phyloP scores from a whole-genome alignment of 176 grass and related monocot species.

The Ananas comosus region DNA sequence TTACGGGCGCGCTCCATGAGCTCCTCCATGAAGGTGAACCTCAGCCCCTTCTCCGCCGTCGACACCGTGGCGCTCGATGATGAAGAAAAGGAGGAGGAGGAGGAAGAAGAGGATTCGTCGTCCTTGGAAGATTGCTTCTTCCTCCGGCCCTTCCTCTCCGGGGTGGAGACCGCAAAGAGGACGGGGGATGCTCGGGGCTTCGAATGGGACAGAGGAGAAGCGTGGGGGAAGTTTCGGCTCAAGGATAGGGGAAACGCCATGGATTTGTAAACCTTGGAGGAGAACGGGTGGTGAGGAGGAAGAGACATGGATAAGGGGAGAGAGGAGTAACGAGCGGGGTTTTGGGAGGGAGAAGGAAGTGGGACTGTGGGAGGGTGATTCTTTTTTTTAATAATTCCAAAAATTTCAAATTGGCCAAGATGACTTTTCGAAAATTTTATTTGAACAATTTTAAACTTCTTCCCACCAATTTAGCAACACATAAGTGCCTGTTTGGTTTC shows the following conservation, averaged over 20 bases:
- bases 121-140: slow-evolving; percentile 44
- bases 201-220: background rate
- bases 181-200: slow-evolving; percentile 12
- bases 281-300: slow-evolving; percentile 21
- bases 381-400: no score
- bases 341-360: no score
- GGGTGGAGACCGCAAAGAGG: slow-evolving; percentile 20
- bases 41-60: slow-evolving; percentile 53
- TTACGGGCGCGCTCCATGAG: slow-evolving; percentile 53
- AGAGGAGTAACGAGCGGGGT: background rate
- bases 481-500: no score
- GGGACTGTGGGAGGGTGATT: no score
- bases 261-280: slow-evolving; percentile 26
- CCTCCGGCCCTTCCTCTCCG: slow-evolving; percentile 44
- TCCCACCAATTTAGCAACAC: no score
- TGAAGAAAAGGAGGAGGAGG: slow-evolving; percentile 12
- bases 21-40: slow-evolving; percentile 70
- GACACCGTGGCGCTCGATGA: slow-evolving; percentile 16
- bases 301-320: slow-evolving; percentile 41
- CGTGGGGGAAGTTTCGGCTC: slow-evolving; percentile 20
- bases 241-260: slow-evolving; percentile 37
- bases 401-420: no score
- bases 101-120: slow-evolving; percentile 39
- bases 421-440: no score
- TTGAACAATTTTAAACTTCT: no score